Conservation (phyloP, 331 rosid genomes). For the Rosa hybrid region DNA sequence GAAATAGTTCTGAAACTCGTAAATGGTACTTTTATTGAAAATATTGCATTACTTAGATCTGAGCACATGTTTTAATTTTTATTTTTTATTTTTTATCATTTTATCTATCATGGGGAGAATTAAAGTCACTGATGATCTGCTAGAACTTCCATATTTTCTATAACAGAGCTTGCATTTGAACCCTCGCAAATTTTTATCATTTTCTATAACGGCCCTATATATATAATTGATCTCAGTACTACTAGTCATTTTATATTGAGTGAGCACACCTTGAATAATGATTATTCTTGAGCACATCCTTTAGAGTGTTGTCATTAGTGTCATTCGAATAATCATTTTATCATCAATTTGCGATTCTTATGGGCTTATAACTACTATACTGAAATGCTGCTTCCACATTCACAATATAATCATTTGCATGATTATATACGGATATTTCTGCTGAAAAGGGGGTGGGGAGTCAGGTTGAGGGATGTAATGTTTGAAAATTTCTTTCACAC, state of each 20-base stretch:
- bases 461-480: not conserved
- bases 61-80: not conserved
- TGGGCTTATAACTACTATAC: not conserved
- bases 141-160: not conserved
- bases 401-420: not conserved
- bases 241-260: not conserved
- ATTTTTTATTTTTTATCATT: not conserved
- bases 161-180: not conserved
- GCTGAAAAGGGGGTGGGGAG: not conserved
- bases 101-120: not conserved
- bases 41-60: not conserved
- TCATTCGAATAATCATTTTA: not conserved
- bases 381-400: not conserved
- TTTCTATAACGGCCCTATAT: not conserved
- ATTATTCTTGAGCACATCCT: not conserved
- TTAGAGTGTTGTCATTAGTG: not conserved
- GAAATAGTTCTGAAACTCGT: constrained; percentile 17
- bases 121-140: not conserved
- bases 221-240: not conserved
- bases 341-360: not conserved
- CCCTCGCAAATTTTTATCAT: not conserved
- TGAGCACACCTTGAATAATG: too few relatives aligned
- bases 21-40: constrained; percentile 11
- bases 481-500: too few relatives aligned
- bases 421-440: not conserved